Base-by-base conservation (phyloP, 2,329 filamentous ascomycete genomes). In the Cordyceps fumosorosea region DNA sequence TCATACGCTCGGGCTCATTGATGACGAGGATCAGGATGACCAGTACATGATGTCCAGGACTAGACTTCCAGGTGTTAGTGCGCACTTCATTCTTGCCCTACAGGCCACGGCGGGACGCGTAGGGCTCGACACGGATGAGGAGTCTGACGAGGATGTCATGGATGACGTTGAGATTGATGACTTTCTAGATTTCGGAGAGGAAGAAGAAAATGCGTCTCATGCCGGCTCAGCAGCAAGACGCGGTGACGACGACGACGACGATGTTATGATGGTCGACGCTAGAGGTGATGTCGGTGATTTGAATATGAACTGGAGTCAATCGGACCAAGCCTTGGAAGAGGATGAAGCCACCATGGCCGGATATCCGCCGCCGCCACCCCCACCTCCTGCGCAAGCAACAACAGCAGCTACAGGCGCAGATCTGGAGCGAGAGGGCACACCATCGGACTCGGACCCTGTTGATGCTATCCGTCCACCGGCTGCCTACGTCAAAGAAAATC, bases 301-400 rank as follows among this genome's bases (percentile, higher is more conserved):
- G 18, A 77, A 77, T 56, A 76, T 83, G 63, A 80, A 81, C 66
- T 83, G 80, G 79, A 77, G 76, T 51, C 77, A 78, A 44, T 76
- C 77, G 34, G 88, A 90, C 34, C 86, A 89, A 65, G 86, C 88
- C 32, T 78, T 91, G 51, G 90, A 93, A 70, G 84, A 87, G 60
- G 85, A 89, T 66, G 90, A 95, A 73, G 89, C 90, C 34, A 91
- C 91, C 18, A 81, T 91, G 69, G 89, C 89, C 60, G 89, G 89
- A 22, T 91, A 93, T 52, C 82, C 84, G 4, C 84, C 87, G 6
- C 82, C 84, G 0, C 84, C 83, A 7, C 84, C 85, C 1, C 88
- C 88, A 7, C 86, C 86, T 26, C 84, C 85, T 32, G 65, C 67
- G 20, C 81, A 82, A 53, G 78, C 81, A 52, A 72, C 75, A 26